Evolutionary conservation across 2,329 filamentous ascomycete species (phyloP).

Genomic region (Fusarium verticillioides): DNA sequence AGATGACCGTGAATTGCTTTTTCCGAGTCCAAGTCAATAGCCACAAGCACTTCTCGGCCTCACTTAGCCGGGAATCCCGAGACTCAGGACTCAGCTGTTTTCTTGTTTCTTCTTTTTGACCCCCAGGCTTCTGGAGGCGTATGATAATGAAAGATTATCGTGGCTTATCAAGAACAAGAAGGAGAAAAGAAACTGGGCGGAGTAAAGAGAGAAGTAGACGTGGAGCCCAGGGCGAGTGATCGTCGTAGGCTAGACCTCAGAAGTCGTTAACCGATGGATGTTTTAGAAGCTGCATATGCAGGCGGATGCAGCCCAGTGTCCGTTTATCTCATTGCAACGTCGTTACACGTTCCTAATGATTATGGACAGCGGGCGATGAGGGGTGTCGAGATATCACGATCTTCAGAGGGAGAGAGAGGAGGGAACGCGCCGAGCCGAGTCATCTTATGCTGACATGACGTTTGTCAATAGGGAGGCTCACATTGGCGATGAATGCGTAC

Average conservation of each 20-base stretch:
- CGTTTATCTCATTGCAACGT: slow-evolving; percentile 9
- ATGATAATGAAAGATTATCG: neutral
- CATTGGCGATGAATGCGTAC: neutral
- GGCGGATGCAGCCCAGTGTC: slow-evolving; percentile 6
- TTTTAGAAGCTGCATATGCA: slow-evolving; percentile 10
- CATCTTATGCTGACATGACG: slow-evolving; percentile 2
- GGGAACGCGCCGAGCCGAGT: slow-evolving; percentile 34
- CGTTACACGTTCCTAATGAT: slow-evolving; percentile 13
- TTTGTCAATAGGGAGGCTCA: neutral
- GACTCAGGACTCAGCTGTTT: slow-evolving; percentile 1
- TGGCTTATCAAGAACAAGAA: slow-evolving; percentile 9
- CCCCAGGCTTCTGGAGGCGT: neutral
- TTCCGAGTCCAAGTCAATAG: slow-evolving; percentile 1
- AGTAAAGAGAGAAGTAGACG: slow-evolving; percentile 17
- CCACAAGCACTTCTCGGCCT: slow-evolving; percentile 2
- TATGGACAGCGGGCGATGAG: neutral
- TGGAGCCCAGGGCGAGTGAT: slow-evolving; percentile 19
- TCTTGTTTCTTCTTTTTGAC: neutral
- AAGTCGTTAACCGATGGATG: slow-evolving; percentile 5
- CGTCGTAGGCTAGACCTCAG: slow-evolving; percentile 7
- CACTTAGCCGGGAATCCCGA: slow-evolving; percentile 8
- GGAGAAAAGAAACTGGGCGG: slow-evolving; percentile 4
- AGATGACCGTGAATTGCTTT: slow-evolving; percentile 33
- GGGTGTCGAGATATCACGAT: slow-evolving; percentile 23
- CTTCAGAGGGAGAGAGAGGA: slow-evolving; percentile 10